These are phyloP conservation scores for Monosporozyma solicola DNA, from an alignment of 805 yeast species.

Conservation along the genomic window DNA sequence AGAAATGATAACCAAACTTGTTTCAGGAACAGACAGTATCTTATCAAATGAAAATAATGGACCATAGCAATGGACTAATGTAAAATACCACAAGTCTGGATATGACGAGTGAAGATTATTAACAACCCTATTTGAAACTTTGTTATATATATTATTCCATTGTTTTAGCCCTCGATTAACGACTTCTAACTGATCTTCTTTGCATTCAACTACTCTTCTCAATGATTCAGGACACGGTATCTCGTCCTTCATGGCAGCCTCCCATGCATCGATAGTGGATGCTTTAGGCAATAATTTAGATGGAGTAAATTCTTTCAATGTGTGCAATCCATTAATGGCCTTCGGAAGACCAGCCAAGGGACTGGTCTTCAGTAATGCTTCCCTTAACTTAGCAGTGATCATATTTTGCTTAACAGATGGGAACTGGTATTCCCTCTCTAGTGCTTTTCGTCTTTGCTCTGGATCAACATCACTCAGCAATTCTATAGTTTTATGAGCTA, in stretches of 20 bases:
- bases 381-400: conserved; percentile 54
- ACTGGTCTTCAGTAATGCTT: conserved; percentile 65
- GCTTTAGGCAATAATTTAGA: conserved; percentile 24
- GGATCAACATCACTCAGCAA: conserved; percentile 7
- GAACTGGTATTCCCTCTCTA: conserved; percentile 14
- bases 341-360: conserved; percentile 82
- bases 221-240: conserved; percentile 9
- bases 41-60: conserved; percentile 65
- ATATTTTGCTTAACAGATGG: conserved; percentile 16
- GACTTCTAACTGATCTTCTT: conserved; percentile 6
- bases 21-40: conserved; percentile 55
- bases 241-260: conserved; percentile 17
- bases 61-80: conserved; percentile 65
- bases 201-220: conserved; percentile 7
- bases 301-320: conserved; percentile 60
- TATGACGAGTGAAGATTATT: conserved; percentile 64
- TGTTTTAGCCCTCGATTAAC: conserved; percentile 47
- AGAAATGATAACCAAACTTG: conserved; percentile 69
- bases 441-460: conserved; percentile 2
- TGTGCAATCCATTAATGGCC: conserved; percentile 68
- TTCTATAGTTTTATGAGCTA: conserved; percentile 19
- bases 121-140: conserved; percentile 58
- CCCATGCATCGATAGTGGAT: conserved; percentile 17
- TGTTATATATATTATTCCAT: conserved; percentile 70
- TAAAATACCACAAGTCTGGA: conserved; percentile 76